Evolutionary conservation across 306 rosid species (phyloP).

Genomic region (Trifolium subterraneum): DNA sequence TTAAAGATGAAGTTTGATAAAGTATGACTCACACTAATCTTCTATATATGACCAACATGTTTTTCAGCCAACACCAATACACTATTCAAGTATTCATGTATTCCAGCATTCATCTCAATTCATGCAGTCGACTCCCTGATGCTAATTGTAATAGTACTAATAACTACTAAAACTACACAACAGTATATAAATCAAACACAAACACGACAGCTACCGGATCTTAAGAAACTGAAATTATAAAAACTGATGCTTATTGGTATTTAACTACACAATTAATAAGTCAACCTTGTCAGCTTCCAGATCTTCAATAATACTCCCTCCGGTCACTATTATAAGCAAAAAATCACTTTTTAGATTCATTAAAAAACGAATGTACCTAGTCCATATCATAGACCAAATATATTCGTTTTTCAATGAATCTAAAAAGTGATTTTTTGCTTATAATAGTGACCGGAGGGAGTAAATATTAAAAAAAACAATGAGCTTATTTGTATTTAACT

Average conservation of each 20-base stretch:
- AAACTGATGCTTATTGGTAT: not conserved
- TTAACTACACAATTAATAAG: not conserved
- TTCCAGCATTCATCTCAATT: not conserved
- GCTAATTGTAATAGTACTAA: not conserved
- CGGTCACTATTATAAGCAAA: too few relatives aligned
- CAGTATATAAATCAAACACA: not conserved
- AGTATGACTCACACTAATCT: not conserved
- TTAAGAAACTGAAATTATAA: not conserved
- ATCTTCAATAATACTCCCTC: slow-evolving; percentile 14
- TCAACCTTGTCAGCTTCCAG: not conserved
- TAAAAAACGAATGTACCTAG: too few relatives aligned
- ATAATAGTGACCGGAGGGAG: too few relatives aligned
- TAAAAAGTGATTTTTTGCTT: too few relatives aligned
- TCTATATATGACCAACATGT: not conserved
- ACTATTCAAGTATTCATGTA: not conserved
- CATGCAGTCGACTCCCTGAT: slow-evolving; percentile 14
- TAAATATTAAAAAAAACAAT: not conserved
- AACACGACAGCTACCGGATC: not conserved
- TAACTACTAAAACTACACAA: not conserved
- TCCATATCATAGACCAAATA: too few relatives aligned
- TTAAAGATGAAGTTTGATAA: not conserved
- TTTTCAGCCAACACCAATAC: slow-evolving; percentile 2
- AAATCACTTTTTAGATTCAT: too few relatives aligned
- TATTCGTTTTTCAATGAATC: too few relatives aligned
- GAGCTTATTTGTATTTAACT: slow-evolving; percentile 11